These are phyloP conservation scores for Exophiala sp. DNA, from an alignment of 2,329 filamentous ascomycete genomes.

Conservation along the genomic window DNA sequence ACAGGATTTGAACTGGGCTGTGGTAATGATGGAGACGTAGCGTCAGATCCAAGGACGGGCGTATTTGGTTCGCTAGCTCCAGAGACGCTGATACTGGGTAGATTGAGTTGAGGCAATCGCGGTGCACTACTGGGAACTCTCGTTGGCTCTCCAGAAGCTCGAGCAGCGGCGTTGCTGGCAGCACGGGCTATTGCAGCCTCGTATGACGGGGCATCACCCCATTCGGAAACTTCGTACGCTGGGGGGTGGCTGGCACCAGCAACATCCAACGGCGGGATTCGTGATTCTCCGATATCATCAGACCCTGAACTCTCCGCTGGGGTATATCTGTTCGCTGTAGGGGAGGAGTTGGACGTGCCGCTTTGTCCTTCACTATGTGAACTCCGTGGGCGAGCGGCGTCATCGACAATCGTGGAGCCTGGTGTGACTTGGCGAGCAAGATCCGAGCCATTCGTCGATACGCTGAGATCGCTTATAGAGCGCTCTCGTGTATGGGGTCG, in stretches of 20 bases:
- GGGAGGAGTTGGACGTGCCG: slow-evolving; percentile 30
- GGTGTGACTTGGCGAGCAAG: slow-evolving; percentile 10
- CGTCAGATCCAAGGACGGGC: slow-evolving; percentile 11
- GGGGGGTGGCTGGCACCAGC: slow-evolving; percentile 31
- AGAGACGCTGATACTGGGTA: slow-evolving; percentile 28
- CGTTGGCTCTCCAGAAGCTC: slow-evolving; percentile 8
- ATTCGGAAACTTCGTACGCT: slow-evolving; percentile 40
- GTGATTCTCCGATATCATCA: slow-evolving; percentile 38
- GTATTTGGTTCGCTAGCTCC: slow-evolving; percentile 28
- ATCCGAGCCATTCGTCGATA: slow-evolving; percentile 25
- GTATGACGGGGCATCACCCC: slow-evolving; percentile 45
- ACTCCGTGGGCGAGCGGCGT: slow-evolving; percentile 5
- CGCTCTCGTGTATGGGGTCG: slow-evolving; percentile 34
- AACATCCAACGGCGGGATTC: slow-evolving; percentile 30
- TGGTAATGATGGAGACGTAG: background rate
- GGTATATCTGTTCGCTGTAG: slow-evolving; percentile 29
- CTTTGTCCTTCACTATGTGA: slow-evolving; percentile 18
- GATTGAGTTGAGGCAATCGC: slow-evolving; percentile 21
- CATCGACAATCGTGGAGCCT: slow-evolving; percentile 7
- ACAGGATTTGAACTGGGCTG: background rate
- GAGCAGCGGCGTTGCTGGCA: slow-evolving; percentile 19
- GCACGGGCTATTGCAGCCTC: slow-evolving; percentile 24
- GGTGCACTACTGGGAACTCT: slow-evolving; percentile 16
- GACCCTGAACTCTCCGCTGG: slow-evolving; percentile 25
- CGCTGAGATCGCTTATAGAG: slow-evolving; percentile 36